Percentiles rank a stretch among this genome's conserved stretches.
Conservation (phyloP, 176 grass and related monocot species). For the Ananas comosus region DNA sequence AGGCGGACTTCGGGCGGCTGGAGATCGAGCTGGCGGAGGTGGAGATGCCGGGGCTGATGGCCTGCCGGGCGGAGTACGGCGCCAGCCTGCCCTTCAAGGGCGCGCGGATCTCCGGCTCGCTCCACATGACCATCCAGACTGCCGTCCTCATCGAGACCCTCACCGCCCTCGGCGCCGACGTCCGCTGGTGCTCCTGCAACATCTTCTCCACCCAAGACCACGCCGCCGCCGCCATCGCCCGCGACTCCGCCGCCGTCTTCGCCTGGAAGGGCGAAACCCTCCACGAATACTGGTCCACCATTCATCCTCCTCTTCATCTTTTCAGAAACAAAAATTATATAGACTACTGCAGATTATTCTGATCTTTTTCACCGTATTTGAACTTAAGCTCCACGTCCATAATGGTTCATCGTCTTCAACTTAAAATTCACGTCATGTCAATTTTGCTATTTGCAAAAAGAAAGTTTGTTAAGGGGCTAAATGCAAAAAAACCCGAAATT, state of each 20-base stretch:
- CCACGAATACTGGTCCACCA: not conserved
- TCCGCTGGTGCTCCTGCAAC: constrained; percentile 85
- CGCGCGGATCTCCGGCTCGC: constrained; percentile 70
- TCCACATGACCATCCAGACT: constrained; percentile 99
- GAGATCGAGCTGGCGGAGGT: constrained; percentile 94
- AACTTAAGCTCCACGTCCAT: too few species aligned
- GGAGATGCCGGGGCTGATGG: constrained; percentile 94
- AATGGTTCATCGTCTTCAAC: too few species aligned
- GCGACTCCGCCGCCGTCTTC: constrained; percentile 79
- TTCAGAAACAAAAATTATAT: too few species aligned
- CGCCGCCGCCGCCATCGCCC: constrained; percentile 81
- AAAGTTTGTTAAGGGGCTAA: too few species aligned
- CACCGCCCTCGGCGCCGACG: constrained; percentile 71
- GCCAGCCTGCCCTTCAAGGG: constrained; percentile 67
- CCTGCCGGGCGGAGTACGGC: constrained; percentile 76
- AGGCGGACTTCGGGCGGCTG: constrained; percentile 82
- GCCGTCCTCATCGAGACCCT: constrained; percentile 97
- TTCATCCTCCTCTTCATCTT: too few species aligned
- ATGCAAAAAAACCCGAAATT: too few species aligned
- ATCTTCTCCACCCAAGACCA: constrained; percentile 97
- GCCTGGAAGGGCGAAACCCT: constrained; percentile 97
- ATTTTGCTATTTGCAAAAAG: too few species aligned
- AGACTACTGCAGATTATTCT: too few species aligned
- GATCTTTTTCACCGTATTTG: too few species aligned
- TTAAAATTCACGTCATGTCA: too few species aligned